Evolutionary conservation across 2,329 filamentous ascomycete species (phyloP), one percentile per base, ranked within the genome.

Genomic region (Gliomastix tumulicola): DNA sequence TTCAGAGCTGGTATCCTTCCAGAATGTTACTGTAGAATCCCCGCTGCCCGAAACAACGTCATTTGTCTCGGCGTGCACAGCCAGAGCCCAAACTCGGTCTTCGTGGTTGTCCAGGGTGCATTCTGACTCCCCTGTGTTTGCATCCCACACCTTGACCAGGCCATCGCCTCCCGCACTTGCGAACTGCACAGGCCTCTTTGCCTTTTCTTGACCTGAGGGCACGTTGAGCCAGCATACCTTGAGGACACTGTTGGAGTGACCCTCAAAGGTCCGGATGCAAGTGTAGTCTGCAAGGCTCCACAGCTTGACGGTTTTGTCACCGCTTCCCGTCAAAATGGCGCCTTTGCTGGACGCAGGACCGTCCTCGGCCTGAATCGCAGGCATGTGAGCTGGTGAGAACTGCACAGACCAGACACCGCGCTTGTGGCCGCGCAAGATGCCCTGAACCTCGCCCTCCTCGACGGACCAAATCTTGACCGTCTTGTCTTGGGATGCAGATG

Each of bases 391-490:
- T 2, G 89, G 89, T 6, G 88, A 84, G 56, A 98, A 98, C 37
- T 83, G 82, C 30, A 96, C 87, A 3, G 88, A 88, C 92, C 92
- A 98, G 10, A 98, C 90, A 57, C 94, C 92, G 56, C 92, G 79
- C 54, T 87, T 86, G 59, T 98, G 94, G 3, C 94, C 94, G 37
- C 87, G 79, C 15, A 98, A 74, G 21, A 98, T 88, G 45, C 92
- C 94, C 44, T 92, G 79, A 0, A 89, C 84, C 50, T 96, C 88
- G 16, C 94, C 89, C 55, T 92, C 86, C 46, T 89, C 82, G 7
- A 83, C 73, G 7, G 89, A 92, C 84, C 90, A 98, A 41, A 98
- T 92, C 65, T 97, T 98, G 47, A 97, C 88, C 0, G 88, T 94
- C 47, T 88, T 86, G 57, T 98, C 92, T 62, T 98, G 92, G 6